Base-by-base conservation (phyloP, 129 eudicot species). In the Oenanthe sinensis region DNA sequence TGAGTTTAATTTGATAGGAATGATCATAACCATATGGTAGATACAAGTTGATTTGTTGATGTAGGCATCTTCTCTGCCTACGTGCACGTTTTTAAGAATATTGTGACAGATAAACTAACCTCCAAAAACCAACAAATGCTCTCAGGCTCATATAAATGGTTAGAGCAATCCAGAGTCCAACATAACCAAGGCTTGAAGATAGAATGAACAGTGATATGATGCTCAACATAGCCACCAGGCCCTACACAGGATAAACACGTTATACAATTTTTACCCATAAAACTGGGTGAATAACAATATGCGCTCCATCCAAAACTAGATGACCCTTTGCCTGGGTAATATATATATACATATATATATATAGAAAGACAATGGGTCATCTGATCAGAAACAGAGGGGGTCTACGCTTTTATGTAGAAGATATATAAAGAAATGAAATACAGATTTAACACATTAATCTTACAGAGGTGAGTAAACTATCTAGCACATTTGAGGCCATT, bases 71-170 rank as follows among this genome's bases (percentile, higher is more conserved):
- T 37, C 15, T 37, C 15, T 19, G 40, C 24, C 26, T 16, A 20
- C 8, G 33, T 40, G 16, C 43, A 9, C 39, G 1, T 22, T 15
- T 43, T 42, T 73, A 8, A 50, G 40, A 20, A 72, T n/a, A 40
- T 24, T 43, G 50, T 4, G 39, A n/a, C 42, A 75, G 26, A 71
- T 33, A 81, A 47, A 74, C 60, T 28, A 74, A 93, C 97, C 98
- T 91, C 97, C 98, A 89, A 79, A 91, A 87, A 42, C 98, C 97
- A 22, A 92, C 95, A 67, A 85, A 85, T 40, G 97, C 91, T 77
- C 98, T 81, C n/a, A 93, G 76, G 81, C 90, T 90, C 98, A 93
- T 93, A 76, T 89, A 93, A 19, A 93, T 78, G 37, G 97, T 84
- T 36, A 93, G 84, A 39, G 97, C 92, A 63, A 86, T 72, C 97